Base-by-base conservation (phyloP, 345 rosid genomes). In the Chamaenerion angustifolium region DNA sequence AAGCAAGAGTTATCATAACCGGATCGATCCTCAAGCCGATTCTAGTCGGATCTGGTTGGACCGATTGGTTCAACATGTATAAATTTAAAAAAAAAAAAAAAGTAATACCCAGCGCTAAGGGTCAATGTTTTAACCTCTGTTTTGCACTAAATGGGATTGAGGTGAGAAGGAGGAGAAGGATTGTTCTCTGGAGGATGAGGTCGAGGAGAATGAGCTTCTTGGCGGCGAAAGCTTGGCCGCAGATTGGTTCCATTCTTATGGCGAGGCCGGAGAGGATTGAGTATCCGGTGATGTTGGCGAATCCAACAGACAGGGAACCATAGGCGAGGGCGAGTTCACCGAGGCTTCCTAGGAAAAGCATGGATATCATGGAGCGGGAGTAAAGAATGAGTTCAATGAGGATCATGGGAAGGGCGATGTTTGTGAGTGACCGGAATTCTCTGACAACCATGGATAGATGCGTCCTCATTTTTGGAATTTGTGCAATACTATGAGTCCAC, bases 211-310 rank as follows among this genome's bases (percentile, higher is more conserved):
- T 59, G 49, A 49, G 66, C 52, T 58, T 55, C 54, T 69, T 60
- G 37, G 78, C 78, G 19, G 75, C 78, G 19, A 73, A 73, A 51
- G 78, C 75, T 56, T 73, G 78, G 8, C 75, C 71, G 6, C 78
- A 73, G 19, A 73, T 69, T 18, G 78, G 72, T n/a, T 73, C 75
- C 78, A 73, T 66, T 15, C 78, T 75, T 48, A 55, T 57, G 15
- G 63, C 59, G 1, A 62, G 65, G 10, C 65, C 65, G 3, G 65
- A 62, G 40, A 62, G 59, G 60, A 62, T 27, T 3, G 65, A 62
- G 55, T 62, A 62, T 40, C 65, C 65, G 0, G 65, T 55, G 43
- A 62, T 62, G 50, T 73, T 73, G 7, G 78, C 78, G 18, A 73
- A 69, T 0, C 71, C 75, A 1, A 69, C 45, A 0, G 78, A 75